Evolutionary conservation across 129 eudicot species (phyloP).

Genomic region (Solidago caesia): DNA sequence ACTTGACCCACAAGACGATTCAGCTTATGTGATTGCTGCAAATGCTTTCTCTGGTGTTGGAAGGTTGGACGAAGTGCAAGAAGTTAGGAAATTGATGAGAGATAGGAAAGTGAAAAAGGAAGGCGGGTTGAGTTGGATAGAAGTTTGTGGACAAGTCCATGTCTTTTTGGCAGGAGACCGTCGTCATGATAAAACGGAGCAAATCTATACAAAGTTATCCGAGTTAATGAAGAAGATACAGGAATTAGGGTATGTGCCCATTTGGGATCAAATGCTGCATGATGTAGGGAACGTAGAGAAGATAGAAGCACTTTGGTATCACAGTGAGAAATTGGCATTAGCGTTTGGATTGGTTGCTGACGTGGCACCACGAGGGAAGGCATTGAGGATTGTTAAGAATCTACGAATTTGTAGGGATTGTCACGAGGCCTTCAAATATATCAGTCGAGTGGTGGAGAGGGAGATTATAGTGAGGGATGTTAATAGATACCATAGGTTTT

Average conservation of each 20-base stretch:
- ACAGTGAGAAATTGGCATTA: constrained; percentile 82
- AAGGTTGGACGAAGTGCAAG: constrained; percentile 55
- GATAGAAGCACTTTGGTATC: constrained; percentile 58
- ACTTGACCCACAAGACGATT: constrained; percentile 68
- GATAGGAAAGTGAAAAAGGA: constrained; percentile 59
- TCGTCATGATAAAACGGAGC: constrained; percentile 50
- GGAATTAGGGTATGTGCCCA: constrained; percentile 64
- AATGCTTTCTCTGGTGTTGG: constrained; percentile 56
- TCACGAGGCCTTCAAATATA: constrained; percentile 76
- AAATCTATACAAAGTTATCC: constrained; percentile 52
- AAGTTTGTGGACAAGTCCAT: constrained; percentile 67
- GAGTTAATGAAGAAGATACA: constrained; percentile 61
- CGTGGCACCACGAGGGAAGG: constrained; percentile 71
- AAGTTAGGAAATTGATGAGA: constrained; percentile 66
- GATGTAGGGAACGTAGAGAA: constrained; percentile 62
- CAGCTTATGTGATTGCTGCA: constrained; percentile 76
- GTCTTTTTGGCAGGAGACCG: constrained; percentile 76
- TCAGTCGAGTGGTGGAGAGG: constrained; percentile 58
- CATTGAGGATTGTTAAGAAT: constrained; percentile 80
- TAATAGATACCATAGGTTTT: constrained; percentile 74
- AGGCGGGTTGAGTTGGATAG: constrained; percentile 89
- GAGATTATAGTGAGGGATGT: constrained; percentile 83
- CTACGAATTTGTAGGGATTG: constrained; percentile 85
- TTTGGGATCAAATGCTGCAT: constrained; percentile 55
- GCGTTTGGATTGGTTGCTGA: constrained; percentile 71